Evolutionary conservation across 192 early-diverging fungal species (phyloP).

Genomic region (Rhizoclosmatium globosum): DNA sequence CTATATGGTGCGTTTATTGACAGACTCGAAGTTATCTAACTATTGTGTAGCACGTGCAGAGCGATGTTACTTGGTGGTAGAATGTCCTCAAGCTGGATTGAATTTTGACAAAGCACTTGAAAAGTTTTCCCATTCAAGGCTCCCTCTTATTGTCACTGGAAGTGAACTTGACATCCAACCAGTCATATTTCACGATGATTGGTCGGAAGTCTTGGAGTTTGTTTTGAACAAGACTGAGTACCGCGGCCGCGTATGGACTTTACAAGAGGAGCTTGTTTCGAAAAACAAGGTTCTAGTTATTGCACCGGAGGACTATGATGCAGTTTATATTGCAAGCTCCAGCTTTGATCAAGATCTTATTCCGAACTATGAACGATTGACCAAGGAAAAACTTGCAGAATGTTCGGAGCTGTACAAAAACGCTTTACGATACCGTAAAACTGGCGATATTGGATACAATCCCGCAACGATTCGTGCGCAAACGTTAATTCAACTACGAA

Average conservation of each 20-base stretch:
- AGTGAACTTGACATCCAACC: background rate
- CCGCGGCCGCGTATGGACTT: constrained; percentile 6
- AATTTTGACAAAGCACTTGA: background rate
- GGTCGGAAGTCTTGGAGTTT: background rate
- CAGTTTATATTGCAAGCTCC: background rate
- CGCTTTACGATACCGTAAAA: background rate
- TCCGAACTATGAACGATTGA: too few relatives aligned
- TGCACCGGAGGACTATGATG: background rate
- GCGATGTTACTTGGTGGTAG: background rate
- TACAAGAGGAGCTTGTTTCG: constrained; percentile 8
- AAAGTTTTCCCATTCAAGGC: background rate
- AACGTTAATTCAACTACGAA: background rate
- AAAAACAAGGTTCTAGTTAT: constrained; percentile 1
- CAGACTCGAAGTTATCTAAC: too few relatives aligned
- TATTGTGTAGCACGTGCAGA: background rate
- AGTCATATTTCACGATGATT: background rate
- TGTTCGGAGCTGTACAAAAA: background rate
- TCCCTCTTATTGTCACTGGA: background rate
- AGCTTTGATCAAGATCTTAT: background rate
- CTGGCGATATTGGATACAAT: constrained; percentile 6
- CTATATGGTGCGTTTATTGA: background rate
- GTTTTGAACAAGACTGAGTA: background rate
- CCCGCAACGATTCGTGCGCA: background rate
- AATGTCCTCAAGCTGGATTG: background rate
- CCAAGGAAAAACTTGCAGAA: background rate